These are phyloP conservation scores for Cryptococcus sp. DNA, from an alignment of 1,284 basidiomycete species.

Conservation along the genomic window DNA sequence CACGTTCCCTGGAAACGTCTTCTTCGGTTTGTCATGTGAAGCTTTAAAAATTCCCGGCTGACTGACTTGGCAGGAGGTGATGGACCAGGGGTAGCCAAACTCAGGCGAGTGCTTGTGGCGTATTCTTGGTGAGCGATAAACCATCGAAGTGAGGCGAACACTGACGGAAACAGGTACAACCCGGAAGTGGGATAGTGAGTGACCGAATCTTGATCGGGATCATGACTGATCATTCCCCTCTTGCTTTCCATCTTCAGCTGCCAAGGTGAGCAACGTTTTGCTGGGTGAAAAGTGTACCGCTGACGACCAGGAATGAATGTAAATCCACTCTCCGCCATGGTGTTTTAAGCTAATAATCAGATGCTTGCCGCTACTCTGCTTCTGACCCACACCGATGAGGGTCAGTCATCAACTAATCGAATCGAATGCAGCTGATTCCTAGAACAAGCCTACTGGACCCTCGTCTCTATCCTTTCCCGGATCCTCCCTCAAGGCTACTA, in stretches of 20 bases:
- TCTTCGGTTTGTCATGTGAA: constrained; percentile 79
- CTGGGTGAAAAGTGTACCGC: too few species aligned
- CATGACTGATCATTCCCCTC: too few species aligned
- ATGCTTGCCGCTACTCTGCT: constrained; percentile 83
- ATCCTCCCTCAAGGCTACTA: constrained; percentile 80
- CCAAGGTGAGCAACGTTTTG: constrained; percentile 20
- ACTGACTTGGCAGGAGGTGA: constrained; percentile 19
- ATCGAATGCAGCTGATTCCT: constrained; percentile 47
- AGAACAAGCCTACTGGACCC: constrained; percentile 96
- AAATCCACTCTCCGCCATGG: constrained; percentile 1
- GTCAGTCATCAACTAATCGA: constrained; percentile 10
- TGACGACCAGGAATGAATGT: constrained; percentile 24
- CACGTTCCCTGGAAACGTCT: constrained; percentile 94
- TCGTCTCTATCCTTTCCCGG: constrained; percentile 80
- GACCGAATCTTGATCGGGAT: neutral
- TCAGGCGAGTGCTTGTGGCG: constrained; percentile 80
- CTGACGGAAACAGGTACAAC: constrained; percentile 59
- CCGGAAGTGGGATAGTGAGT: constrained; percentile 68
- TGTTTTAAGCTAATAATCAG: too few species aligned
- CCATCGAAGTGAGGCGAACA: constrained; percentile 4
- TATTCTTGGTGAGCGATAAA: constrained; percentile 89
- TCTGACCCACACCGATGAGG: constrained; percentile 67
- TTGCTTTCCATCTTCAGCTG: constrained; percentile 12
- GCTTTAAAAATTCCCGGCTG: too few species aligned
- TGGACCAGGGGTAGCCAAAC: constrained; percentile 85